Conservation (phyloP, 805 yeast genomes). For the Teunomyces barrocoloradensis region DNA sequence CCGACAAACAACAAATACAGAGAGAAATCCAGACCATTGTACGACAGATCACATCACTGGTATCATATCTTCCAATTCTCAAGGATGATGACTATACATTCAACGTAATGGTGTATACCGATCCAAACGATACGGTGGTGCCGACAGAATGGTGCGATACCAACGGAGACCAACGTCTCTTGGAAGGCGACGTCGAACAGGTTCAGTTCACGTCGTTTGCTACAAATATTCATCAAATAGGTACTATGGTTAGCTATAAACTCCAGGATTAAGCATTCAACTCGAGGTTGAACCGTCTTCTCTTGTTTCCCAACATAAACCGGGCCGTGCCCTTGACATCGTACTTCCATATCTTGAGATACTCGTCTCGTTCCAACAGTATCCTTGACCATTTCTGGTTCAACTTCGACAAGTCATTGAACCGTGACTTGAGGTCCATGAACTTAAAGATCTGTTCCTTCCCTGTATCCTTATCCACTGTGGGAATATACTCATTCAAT, state of each 20-base stretch:
- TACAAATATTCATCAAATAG: slow-evolving; percentile 68
- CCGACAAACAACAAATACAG: slow-evolving; percentile 52
- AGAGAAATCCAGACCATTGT: slow-evolving; percentile 80
- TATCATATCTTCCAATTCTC: slow-evolving; percentile 77
- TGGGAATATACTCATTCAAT: slow-evolving; percentile 43
- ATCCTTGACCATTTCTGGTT: slow-evolving; percentile 22
- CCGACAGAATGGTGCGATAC: slow-evolving; percentile 87
- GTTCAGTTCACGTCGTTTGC: slow-evolving; percentile 69
- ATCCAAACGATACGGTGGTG: slow-evolving; percentile 48
- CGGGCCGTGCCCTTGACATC: slow-evolving; percentile 43
- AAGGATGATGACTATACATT: slow-evolving; percentile 64
- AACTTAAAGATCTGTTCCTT: slow-evolving; percentile 48
- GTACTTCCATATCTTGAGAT: slow-evolving; percentile 45
- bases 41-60: slow-evolving; percentile 85
- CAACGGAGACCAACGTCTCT: slow-evolving; percentile 50
- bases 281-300: slow-evolving; percentile 37
- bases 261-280: slow-evolving; percentile 16
- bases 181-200: slow-evolving; percentile 53
- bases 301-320: slow-evolving; percentile 51
- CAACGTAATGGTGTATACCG: slow-evolving; percentile 81
- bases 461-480: slow-evolving; percentile 31
- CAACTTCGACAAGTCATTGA: slow-evolving; percentile 37
- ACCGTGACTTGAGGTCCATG: slow-evolving; percentile 43
- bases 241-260: slow-evolving; percentile 66
- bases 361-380: slow-evolving; percentile 43